Conservation (phyloP, 2,329 filamentous ascomycete species). For the Pseudogymnoascus sp. region DNA sequence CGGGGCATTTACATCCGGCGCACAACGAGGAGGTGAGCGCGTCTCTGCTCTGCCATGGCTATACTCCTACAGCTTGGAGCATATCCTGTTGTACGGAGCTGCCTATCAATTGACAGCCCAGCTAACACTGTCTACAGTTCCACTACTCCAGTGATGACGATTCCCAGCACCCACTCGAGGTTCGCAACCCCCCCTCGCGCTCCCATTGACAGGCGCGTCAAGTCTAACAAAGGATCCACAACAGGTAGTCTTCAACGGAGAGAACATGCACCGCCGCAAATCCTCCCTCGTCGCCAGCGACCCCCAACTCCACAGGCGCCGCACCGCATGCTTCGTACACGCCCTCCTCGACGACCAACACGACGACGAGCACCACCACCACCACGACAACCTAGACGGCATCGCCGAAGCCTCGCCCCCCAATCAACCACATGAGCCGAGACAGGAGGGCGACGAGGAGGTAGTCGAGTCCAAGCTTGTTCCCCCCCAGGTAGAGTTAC, state of each 20-base stretch:
- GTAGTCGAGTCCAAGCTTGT: conserved; percentile 14
- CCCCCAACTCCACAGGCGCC: conserved; percentile 28
- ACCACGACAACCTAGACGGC: conserved; percentile 16
- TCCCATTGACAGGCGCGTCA: not conserved
- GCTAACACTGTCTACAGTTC: not conserved
- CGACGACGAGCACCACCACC: not conserved
- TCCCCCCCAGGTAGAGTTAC: not conserved
- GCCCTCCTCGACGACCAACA: conserved; percentile 51
- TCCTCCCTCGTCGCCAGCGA: conserved; percentile 53
- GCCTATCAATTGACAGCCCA: not conserved
- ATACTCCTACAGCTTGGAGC: not conserved
- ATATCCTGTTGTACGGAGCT: not conserved
- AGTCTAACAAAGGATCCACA: not conserved
- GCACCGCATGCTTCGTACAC: conserved; percentile 55
- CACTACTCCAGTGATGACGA: conserved; percentile 24
- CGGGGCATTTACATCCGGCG: not conserved
- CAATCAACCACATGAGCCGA: not conserved
- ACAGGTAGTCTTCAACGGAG: conserved; percentile 44
- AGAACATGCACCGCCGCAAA: conserved; percentile 55
- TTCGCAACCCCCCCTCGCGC: conserved; percentile 24
- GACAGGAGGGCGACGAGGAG: not conserved
- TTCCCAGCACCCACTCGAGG: conserved; percentile 34
- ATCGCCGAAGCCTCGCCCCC: conserved; percentile 14
- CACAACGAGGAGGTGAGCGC: not conserved
- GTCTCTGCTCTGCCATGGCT: not conserved